These are phyloP conservation scores for Auricularia cornea DNA, from an alignment of 768 basidiomycete genomes.

Conservation along the genomic window DNA sequence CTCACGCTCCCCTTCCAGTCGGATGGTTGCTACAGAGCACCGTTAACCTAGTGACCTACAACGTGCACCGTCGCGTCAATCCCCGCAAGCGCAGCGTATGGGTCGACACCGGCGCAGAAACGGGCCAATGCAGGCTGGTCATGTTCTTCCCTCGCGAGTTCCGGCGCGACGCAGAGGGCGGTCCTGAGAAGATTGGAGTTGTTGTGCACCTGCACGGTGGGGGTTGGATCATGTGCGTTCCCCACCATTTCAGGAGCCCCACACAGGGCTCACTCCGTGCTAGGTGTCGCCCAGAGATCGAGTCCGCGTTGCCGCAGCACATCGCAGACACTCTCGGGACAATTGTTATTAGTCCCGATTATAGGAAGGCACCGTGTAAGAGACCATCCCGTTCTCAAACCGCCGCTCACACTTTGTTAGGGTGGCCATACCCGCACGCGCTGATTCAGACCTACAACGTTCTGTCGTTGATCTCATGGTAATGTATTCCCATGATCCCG, in stretches of 20 bases:
- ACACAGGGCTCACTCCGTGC: background rate
- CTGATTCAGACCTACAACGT: constrained; percentile 7
- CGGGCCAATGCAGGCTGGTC: background rate
- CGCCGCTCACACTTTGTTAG: background rate
- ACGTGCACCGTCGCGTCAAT: background rate
- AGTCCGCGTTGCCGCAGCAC: constrained; percentile 8
- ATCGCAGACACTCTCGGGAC: constrained; percentile 6
- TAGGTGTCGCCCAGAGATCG: constrained; percentile 11
- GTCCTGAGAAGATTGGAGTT: background rate
- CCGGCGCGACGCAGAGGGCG: background rate
- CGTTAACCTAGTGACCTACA: background rate
- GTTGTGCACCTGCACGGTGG: constrained; percentile 11
- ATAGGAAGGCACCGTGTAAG: constrained; percentile 10
- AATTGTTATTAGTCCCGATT: constrained; percentile 12
- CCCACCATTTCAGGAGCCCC: background rate
- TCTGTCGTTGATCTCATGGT: constrained; percentile 10
- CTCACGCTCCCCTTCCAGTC: background rate
- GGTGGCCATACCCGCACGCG: constrained; percentile 11
- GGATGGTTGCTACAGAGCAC: background rate
- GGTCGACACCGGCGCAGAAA: background rate
- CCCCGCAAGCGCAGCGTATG: background rate
- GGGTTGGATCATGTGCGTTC: constrained; percentile 11
- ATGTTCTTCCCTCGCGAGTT: background rate
- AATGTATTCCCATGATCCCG: background rate
- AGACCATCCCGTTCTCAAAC: background rate